Conservation (phyloP, 176 grass and related monocot genomes). For the Pharus latifolius region DNA sequence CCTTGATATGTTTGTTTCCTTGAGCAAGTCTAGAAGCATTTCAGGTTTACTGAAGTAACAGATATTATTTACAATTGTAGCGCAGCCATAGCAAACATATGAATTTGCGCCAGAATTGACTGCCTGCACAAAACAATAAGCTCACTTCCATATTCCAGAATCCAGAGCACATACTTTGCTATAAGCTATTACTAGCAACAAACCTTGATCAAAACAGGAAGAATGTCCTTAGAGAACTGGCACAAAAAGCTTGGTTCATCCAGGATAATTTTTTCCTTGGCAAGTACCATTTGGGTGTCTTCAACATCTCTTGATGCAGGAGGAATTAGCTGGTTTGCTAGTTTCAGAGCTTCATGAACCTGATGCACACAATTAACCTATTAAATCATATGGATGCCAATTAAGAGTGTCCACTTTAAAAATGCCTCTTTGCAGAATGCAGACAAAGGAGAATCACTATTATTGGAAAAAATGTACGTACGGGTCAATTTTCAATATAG, state of each 20-base stretch:
- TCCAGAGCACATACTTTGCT: not conserved
- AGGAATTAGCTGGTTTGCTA: conserved; percentile 85
- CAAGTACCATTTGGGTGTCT: conserved; percentile 46
- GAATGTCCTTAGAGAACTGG: conserved; percentile 77
- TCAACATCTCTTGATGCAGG: conserved; percentile 42
- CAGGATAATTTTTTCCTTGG: conserved; percentile 74
- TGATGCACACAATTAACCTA: conserved; percentile 24
- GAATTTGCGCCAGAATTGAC: conserved; percentile 91
- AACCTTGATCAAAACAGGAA: conserved; percentile 92
- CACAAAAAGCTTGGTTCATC: conserved; percentile 75
- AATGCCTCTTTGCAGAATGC: not conserved
- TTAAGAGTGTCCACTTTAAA: not conserved
- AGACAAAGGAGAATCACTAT: not conserved
- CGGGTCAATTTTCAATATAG: not conserved
- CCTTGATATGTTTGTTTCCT: conserved; percentile 86
- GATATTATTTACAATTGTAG: conserved; percentile 84
- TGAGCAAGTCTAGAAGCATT: conserved; percentile 70
- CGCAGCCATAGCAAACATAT: conserved; percentile 69
- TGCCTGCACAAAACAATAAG: conserved; percentile 40
- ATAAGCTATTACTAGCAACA: conserved; percentile 27
- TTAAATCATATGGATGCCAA: not conserved
- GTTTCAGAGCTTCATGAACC: conserved; percentile 83
- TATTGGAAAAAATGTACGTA: not conserved
- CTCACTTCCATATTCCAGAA: conserved; percentile 20
- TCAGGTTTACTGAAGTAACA: conserved; percentile 85